phyloP scores from a whole-genome alignment of 202 grass and related monocot species.

The Digitaria exilis region DNA sequence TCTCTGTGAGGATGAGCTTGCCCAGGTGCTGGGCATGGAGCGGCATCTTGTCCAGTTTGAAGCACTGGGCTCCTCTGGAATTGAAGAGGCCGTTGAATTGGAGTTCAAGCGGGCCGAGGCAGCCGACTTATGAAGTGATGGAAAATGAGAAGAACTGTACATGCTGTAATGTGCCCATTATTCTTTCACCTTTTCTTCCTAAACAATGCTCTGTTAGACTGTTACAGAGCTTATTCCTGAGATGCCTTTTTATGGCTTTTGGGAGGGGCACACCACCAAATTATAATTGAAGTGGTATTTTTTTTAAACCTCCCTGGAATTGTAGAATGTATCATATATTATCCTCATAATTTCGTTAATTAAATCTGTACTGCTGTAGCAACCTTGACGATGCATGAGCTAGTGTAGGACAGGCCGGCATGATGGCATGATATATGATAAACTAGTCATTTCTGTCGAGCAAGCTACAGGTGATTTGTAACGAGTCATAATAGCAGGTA shows the following conservation, averaged over 20 bases:
- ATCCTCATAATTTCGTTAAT: neutral
- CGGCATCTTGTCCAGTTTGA: slow-evolving; percentile 58
- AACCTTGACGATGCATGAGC: neutral
- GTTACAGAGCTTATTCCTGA: neutral
- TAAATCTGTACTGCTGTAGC: no score
- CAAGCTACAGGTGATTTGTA: neutral
- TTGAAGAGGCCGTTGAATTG: slow-evolving; percentile 28
- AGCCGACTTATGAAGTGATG: slow-evolving; percentile 11
- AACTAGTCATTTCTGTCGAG: neutral
- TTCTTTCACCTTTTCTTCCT: neutral
- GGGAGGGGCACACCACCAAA: neutral
- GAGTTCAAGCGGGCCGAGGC: slow-evolving; percentile 10
- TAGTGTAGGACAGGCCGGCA: neutral
- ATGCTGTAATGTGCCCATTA: neutral
- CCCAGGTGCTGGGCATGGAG: slow-evolving; percentile 50
- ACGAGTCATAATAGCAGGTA: no score
- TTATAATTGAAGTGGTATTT: neutral
- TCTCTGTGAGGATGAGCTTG: slow-evolving; percentile 66
- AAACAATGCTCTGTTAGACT: neutral
- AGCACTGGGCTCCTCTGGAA: slow-evolving; percentile 41
- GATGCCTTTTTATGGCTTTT: neutral
- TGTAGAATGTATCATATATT: neutral
- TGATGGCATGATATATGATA: neutral
- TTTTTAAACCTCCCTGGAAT: neutral
- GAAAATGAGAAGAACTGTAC: slow-evolving; percentile 12